Percentiles rank a stretch among this genome's conserved stretches.
These are phyloP conservation scores for Phytophthora colocasiae DNA, from an alignment of 352 stramenopile genomes.

Conservation along the genomic window DNA sequence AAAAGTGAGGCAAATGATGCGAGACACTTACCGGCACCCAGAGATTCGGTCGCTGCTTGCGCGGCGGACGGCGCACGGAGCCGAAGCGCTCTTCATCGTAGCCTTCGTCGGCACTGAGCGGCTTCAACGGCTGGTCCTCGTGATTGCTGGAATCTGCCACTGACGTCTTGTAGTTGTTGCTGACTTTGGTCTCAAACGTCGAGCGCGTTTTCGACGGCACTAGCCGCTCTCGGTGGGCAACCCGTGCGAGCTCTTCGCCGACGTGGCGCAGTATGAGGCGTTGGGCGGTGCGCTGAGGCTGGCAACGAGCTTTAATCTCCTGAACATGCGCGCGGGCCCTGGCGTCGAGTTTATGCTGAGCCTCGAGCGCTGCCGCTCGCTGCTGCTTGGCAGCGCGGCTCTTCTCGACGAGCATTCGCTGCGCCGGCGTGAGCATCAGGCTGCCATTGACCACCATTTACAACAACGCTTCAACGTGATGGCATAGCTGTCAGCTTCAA, in stretches of 20 bases:
- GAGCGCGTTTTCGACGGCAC: slow-evolving; percentile 11
- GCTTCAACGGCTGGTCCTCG: slow-evolving; percentile 4
- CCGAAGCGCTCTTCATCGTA: slow-evolving; percentile 75
- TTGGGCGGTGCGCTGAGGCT: slow-evolving; percentile 26
- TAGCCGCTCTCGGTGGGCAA: slow-evolving; percentile 43
- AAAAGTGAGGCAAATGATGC: neutral
- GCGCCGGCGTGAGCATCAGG: slow-evolving; percentile 57
- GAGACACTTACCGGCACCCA: slow-evolving; percentile 53
- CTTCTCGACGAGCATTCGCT: slow-evolving; percentile 64
- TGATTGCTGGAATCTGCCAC: neutral
- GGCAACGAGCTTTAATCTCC: slow-evolving; percentile 44
- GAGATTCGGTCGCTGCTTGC: slow-evolving; percentile 57
- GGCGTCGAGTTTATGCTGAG: slow-evolving; percentile 46
- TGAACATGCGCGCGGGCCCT: slow-evolving; percentile 35
- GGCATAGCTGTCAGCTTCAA: neutral
- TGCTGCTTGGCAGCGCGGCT: slow-evolving; percentile 49
- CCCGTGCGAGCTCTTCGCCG: slow-evolving; percentile 60
- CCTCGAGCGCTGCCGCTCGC: slow-evolving; percentile 44
- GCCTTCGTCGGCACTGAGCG: slow-evolving; percentile 34
- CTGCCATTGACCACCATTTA: slow-evolving; percentile 23
- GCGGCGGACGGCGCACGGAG: slow-evolving; percentile 49
- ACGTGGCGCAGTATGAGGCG: slow-evolving; percentile 71
- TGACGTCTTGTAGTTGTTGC: slow-evolving; percentile 10
- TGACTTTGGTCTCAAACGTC: neutral
- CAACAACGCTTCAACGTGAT: neutral